These are phyloP conservation scores for Radiomyces spectabilis DNA, from an alignment of 192 early-diverging fungal species.

Conservation along the genomic window DNA sequence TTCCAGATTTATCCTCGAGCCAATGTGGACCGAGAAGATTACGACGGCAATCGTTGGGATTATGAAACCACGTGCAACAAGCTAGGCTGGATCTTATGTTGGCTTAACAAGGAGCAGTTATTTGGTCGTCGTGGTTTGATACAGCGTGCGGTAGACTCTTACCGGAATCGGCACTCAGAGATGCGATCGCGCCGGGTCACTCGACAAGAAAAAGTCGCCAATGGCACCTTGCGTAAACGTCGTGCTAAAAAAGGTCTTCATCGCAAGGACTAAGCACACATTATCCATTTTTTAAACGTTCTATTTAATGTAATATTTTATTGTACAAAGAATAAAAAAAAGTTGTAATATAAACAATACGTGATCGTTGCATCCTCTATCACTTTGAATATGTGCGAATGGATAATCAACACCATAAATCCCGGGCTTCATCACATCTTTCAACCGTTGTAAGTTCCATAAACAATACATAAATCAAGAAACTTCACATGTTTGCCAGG, in stretches of 20 bases:
- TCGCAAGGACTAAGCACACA: too few relatives aligned
- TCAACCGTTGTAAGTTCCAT: too few relatives aligned
- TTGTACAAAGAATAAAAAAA: not conserved
- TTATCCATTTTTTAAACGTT: conserved; percentile 3
- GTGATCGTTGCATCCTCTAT: too few relatives aligned
- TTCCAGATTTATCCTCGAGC: conserved; percentile 66
- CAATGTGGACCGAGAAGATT: conserved; percentile 31
- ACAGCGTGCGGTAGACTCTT: conserved; percentile 73
- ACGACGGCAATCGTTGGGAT: conserved; percentile 70
- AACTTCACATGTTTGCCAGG: too few relatives aligned
- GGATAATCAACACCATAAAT: too few relatives aligned
- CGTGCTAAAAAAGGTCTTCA: conserved; percentile 2
- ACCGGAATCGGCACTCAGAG: conserved; percentile 52
- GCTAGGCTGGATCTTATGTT: conserved; percentile 67
- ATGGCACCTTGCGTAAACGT: conserved; percentile 43
- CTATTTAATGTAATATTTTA: not conserved
- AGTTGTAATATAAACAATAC: not conserved
- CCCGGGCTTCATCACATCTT: too few relatives aligned
- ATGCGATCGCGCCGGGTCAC: conserved; percentile 59
- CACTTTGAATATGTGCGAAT: too few relatives aligned
- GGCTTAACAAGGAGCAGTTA: conserved; percentile 54
- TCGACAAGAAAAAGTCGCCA: conserved; percentile 57
- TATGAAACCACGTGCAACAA: conserved; percentile 71
- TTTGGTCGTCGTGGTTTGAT: conserved; percentile 60
- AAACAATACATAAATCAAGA: too few relatives aligned